These are phyloP conservation scores for Neurospora terricola DNA, from an alignment of 495 filamentous ascomycete species.

Conservation along the genomic window DNA sequence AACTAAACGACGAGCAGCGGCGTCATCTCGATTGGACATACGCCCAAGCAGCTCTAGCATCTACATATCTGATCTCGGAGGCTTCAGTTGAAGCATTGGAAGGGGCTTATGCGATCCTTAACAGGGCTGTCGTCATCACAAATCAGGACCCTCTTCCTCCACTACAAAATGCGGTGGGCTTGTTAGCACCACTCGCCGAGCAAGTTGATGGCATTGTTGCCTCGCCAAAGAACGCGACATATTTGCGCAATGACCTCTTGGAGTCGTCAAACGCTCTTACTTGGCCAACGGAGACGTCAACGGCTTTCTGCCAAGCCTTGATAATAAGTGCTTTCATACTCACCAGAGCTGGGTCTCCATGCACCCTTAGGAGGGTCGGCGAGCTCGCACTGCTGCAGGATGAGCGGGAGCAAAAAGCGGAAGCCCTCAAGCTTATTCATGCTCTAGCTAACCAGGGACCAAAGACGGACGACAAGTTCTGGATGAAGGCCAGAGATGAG, in stretches of 20 bases:
- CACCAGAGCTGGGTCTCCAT: conserved; percentile 46
- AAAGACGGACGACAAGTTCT: conserved; percentile 55
- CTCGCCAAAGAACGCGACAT: conserved; percentile 29
- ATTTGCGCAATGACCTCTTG: conserved; percentile 48
- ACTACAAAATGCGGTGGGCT: conserved; percentile 31
- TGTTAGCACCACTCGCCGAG: conserved; percentile 31
- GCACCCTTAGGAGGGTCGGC: conserved; percentile 48
- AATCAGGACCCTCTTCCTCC: conserved; percentile 44
- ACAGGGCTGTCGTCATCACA: conserved; percentile 49
- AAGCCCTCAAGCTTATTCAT: conserved; percentile 54
- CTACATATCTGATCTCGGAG: conserved; percentile 59
- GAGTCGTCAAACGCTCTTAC: conserved; percentile 57
- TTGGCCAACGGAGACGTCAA: conserved; percentile 46
- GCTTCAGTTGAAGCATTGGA: conserved; percentile 48
- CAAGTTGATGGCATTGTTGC: conserved; percentile 20
- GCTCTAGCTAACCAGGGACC: conserved; percentile 37
- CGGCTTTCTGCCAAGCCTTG: conserved; percentile 55
- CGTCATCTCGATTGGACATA: conserved; percentile 51
- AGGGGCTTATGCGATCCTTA: conserved; percentile 51
- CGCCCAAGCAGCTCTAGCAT: conserved; percentile 60
- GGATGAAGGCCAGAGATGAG: conserved; percentile 54
- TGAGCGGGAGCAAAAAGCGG: conserved; percentile 54
- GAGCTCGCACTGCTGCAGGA: conserved; percentile 48
- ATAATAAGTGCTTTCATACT: conserved; percentile 60
- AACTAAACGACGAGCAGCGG: conserved; percentile 42